Evolutionary conservation across 306 rosid genomes (phyloP).

Genomic region (Cicer judaicum): DNA sequence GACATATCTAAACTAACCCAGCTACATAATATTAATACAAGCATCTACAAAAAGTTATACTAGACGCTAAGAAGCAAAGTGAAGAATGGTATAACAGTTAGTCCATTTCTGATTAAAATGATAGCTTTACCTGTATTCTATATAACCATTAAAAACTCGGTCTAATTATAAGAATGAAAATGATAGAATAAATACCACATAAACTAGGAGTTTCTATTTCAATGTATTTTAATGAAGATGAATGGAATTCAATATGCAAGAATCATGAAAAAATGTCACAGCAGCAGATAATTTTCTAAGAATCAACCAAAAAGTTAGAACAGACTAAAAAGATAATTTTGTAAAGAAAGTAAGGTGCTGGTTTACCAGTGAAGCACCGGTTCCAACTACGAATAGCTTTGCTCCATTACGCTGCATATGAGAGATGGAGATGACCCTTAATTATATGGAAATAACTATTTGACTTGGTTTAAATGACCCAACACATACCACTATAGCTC

Average conservation of each 20-base stretch:
- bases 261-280: slow-evolving; percentile 10
- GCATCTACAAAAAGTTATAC: too few species aligned
- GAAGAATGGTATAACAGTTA: too few species aligned
- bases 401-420: slow-evolving; percentile 81
- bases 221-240: too few species aligned
- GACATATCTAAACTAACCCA: too few species aligned
- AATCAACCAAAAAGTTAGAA: slow-evolving; percentile 4
- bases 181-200: too few species aligned
- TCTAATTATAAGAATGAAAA: too few species aligned
- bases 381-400: slow-evolving; percentile 92
- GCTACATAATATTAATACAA: too few species aligned
- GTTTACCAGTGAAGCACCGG: slow-evolving; percentile 68
- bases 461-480: slow-evolving; percentile 43
- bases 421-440: slow-evolving; percentile 50
- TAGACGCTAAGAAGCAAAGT: too few species aligned
- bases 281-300: background rate
- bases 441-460: slow-evolving; percentile 19
- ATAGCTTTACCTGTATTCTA: too few species aligned
- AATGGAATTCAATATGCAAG: slow-evolving; percentile 15
- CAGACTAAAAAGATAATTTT: slow-evolving; percentile 23
- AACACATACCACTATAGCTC: slow-evolving; percentile 74
- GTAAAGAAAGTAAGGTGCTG: slow-evolving; percentile 7
- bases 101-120: too few species aligned
- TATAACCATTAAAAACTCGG: too few species aligned
- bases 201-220: too few species aligned